Evolutionary conservation across 1,139 yeast species (phyloP).

Genomic region (Yamadazyma friedrichii): DNA sequence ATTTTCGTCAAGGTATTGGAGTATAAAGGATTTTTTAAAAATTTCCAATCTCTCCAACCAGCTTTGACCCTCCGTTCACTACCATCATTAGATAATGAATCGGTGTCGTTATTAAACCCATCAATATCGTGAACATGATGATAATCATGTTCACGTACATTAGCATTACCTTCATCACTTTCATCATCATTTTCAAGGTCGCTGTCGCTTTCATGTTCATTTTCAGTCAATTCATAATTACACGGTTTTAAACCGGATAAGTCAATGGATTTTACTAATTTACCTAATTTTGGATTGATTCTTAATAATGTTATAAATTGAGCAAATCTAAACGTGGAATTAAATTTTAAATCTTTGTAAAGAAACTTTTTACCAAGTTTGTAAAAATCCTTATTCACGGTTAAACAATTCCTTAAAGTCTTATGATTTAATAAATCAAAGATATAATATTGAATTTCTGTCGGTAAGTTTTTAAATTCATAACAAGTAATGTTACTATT

Average conservation of each 20-base stretch:
- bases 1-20: constrained; percentile 28
- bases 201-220: constrained; percentile 23
- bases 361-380: constrained; percentile 51
- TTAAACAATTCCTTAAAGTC: constrained; percentile 40
- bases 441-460: constrained; percentile 35
- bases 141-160: constrained; percentile 21
- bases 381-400: constrained; percentile 51
- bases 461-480: constrained; percentile 26
- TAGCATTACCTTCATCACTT: constrained; percentile 17
- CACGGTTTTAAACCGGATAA: constrained; percentile 52
- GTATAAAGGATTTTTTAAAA: constrained; percentile 66
- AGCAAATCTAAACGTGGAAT: constrained; percentile 72
- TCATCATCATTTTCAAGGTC: constrained; percentile 20
- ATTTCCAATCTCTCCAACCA: constrained; percentile 89
- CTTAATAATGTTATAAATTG: constrained; percentile 70
- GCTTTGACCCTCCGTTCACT: constrained; percentile 38
- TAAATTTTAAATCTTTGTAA: constrained; percentile 54
- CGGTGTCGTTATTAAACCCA: constrained; percentile 15
- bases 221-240: constrained; percentile 27
- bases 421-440: constrained; percentile 28
- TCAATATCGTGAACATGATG: constrained; percentile 18
- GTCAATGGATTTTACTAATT: constrained; percentile 54
- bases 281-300: constrained; percentile 54
- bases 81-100: constrained; percentile 2
- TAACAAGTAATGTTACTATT: neutral